phyloP scores from a whole-genome alignment of 2,329 filamentous ascomycete species.

The Colletotrichum gloeosporioides region DNA sequence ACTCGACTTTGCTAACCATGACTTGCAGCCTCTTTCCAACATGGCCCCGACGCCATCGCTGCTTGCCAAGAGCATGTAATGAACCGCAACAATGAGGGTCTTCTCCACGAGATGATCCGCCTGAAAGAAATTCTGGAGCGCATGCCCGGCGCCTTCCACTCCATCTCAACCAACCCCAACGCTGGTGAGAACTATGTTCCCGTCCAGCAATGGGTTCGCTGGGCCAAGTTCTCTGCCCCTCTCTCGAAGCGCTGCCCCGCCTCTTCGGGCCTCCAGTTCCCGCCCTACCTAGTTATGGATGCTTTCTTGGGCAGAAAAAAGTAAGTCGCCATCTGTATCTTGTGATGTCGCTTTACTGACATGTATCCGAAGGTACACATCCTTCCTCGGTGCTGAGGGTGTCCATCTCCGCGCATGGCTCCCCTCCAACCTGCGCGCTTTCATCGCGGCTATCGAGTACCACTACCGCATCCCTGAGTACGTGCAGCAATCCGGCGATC shows the following conservation, averaged over 20 bases:
- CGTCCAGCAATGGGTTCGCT: slow-evolving; percentile 52
- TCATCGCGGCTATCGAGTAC: slow-evolving; percentile 60
- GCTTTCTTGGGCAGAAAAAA: slow-evolving; percentile 58
- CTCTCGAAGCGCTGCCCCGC: slow-evolving; percentile 56
- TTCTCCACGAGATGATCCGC: slow-evolving; percentile 54
- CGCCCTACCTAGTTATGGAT: slow-evolving; percentile 59
- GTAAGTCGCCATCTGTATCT: not conserved
- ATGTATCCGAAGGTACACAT: slow-evolving; percentile 38
- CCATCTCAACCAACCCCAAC: slow-evolving; percentile 57
- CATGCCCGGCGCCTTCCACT: slow-evolving; percentile 59
- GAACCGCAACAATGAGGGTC: slow-evolving; percentile 53
- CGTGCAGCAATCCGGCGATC: slow-evolving; percentile 53
- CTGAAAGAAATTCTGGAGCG: slow-evolving; percentile 58
- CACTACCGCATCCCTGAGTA: slow-evolving; percentile 59
- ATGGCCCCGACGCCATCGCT: slow-evolving; percentile 56
- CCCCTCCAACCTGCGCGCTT: slow-evolving; percentile 58
- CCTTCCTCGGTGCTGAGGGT: slow-evolving; percentile 57
- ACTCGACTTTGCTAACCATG: not conserved
- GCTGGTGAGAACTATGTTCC: slow-evolving; percentile 56
- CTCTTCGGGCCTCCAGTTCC: slow-evolving; percentile 56
- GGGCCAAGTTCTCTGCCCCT: slow-evolving; percentile 56
- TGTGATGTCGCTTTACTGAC: not conserved
- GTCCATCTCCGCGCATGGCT: slow-evolving; percentile 59
- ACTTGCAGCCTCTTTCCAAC: slow-evolving; percentile 49
- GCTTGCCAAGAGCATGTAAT: slow-evolving; percentile 60